Base-by-base conservation (phyloP, 129 eudicot species). In the Mikania micrantha region DNA sequence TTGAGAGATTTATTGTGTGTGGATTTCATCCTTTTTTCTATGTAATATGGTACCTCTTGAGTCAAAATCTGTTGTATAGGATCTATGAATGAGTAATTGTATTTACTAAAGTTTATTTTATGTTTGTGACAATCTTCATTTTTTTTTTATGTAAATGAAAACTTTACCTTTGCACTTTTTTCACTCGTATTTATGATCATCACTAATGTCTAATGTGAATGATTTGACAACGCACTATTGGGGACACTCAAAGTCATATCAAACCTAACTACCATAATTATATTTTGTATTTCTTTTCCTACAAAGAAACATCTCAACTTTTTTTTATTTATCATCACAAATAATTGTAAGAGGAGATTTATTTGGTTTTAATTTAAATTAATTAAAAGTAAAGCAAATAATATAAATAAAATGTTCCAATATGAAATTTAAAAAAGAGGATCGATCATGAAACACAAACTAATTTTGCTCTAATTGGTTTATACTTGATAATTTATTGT, bases 11-110 rank as follows among this genome's bases (percentile, higher is more conserved):
- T 56, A 29, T 42, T 57, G 67, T 38, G 9, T 44, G 35, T 70
- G 67, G 28, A 57, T 58, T 70, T 70, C 67, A 70, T 8, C 21
- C 60, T 56, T 56, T 38, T 36, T 17, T 66, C 9, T 66, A n/a
- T 44, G 17, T 24, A 21, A 13, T 24, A 41, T 67, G 39, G 24
- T 52, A 19, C 64, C 36, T 69, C 15, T 53, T 24, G 35, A 62
- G 6, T 35, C 19, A 19, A 28, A 67, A 49, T 32, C 3, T 32
- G 13, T 67, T 4, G n/a, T 20, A 35, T 29, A 49, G 50, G 72
- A 49, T 49, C 49, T 35, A 67, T 21, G 7, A 4, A 25, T 22
- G 13, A 54, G 0, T 24, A 28, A 16, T 16, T 17, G 19, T 24
- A 7, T 50, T 20, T 50, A 11, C 9, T 48, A 17, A n/a, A n/a